Evolutionary conservation across 2,329 filamentous ascomycete species (phyloP), one percentile per base, ranked within the genome.

Genomic region (Massarina eburnea): DNA sequence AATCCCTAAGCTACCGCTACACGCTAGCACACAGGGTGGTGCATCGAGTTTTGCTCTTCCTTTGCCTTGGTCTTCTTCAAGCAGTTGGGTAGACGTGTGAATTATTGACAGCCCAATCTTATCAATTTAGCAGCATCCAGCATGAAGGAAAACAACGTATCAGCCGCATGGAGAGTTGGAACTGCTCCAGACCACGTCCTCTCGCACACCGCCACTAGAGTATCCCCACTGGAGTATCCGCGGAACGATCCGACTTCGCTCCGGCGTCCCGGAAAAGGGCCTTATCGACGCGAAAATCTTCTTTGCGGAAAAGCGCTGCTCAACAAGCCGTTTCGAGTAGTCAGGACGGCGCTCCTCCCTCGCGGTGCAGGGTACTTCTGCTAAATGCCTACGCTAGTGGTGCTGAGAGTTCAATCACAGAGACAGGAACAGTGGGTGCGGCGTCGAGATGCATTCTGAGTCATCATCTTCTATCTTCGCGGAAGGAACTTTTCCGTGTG

Each of bases 281-380:
- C 24, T 35, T 14, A 30, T 30, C 27, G 6, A 30, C 27, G n/a
- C n/a, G n/a, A n/a, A 20, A 9, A 34, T 34, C 17, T 37, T 44
- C 36, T 44, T 41, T 26, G 32, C 45, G 45, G 45, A 48, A 48
- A 48, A 48, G 41, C 36, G 21, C n/a, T n/a, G n/a, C n/a, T n/a
- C n/a, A n/a, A n/a, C n/a, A n/a, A n/a, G n/a, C 9, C 36, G 17
- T 34, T 40, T 43, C 30, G 27, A 40, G 40, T 29, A 24, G 20
- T 36, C 33, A 43, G 43, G 41, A 48, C 41, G 45, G 40, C 35
- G 21, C 34, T 14, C 7, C 34, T 12, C 7, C 6, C 34, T 14
- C 8, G 19, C 8, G 17, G 8, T 37, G 18, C 20, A 21, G 3
- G 18, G 18, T 12, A 37, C 7, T 18, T 8, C 18, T 21, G 34